A percentile compares a stretch with the other conserved stretches of the same genome.
Conservation (phyloP, 805 yeast genomes). For the Monosporozyma servazzii region DNA sequence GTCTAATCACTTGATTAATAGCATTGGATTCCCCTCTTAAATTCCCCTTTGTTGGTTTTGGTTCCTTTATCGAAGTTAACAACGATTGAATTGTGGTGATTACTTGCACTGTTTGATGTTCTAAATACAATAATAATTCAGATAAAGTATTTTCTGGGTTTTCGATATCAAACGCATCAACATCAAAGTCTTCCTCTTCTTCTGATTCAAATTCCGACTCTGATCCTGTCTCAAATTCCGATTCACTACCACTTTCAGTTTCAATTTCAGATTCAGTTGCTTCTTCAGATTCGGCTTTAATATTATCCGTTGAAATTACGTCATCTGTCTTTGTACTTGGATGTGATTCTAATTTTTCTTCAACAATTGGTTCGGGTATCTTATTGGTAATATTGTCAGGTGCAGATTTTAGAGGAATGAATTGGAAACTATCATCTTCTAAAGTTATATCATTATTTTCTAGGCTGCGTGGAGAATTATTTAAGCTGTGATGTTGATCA, state of each 20-base stretch:
- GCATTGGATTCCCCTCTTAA: constrained; percentile 63
- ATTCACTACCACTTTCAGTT: constrained; percentile 2
- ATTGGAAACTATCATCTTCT: constrained; percentile 1
- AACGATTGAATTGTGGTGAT: constrained; percentile 82
- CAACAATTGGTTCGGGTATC: background rate
- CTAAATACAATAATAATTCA: constrained; percentile 74
- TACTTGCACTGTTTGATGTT: constrained; percentile 88
- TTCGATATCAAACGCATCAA: constrained; percentile 68
- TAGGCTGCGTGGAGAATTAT: background rate
- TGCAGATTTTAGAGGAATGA: background rate
- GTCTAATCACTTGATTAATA: constrained; percentile 69
- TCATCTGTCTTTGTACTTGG: background rate
- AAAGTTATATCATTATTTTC: background rate
- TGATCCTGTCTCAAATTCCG: constrained; percentile 4
- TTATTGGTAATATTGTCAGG: background rate
- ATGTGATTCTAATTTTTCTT: background rate
- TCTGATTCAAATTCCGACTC: constrained; percentile 7
- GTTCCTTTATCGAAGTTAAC: constrained; percentile 65
- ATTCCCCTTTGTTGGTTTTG: constrained; percentile 66
- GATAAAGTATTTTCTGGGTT: constrained; percentile 85
- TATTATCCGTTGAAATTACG: too few relatives aligned
- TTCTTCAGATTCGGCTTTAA: background rate
- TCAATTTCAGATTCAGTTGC: constrained; percentile 1
- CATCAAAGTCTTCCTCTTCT: constrained; percentile 40
- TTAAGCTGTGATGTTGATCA: background rate